Conservation (phyloP, 2,329 filamentous ascomycete species). For the Trichocomaceae sp. region DNA sequence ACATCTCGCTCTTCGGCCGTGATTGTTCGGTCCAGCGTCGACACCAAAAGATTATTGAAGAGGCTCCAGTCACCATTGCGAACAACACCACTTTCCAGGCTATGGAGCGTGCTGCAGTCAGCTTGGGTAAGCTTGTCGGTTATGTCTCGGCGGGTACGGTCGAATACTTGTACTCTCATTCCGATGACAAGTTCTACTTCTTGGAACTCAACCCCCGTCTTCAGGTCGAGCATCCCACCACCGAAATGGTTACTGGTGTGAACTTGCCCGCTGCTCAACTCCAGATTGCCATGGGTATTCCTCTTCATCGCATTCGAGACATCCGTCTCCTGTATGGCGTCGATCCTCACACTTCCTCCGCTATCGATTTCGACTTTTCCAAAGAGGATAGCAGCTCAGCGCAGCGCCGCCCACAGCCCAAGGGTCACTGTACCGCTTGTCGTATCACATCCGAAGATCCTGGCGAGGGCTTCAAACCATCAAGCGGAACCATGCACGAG, state of each 20-base stretch:
- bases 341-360: constrained; percentile 75
- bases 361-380: constrained; percentile 96
- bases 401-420: constrained; percentile 84
- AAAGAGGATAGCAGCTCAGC: constrained; percentile 73
- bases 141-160: constrained; percentile 99
- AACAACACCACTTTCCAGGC: constrained; percentile 81
- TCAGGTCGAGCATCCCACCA: constrained; percentile 98
- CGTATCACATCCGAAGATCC: constrained; percentile 99
- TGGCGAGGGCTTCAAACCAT: constrained; percentile 98
- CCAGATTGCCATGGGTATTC: constrained; percentile 97
- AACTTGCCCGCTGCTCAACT: constrained; percentile 95
- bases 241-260: constrained; percentile 98
- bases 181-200: constrained; percentile 99
- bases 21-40: constrained; percentile 97
- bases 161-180: constrained; percentile 96
- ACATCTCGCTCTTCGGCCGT: constrained; percentile 96
- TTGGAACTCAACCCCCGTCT: constrained; percentile 97
- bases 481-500: constrained; percentile 97
- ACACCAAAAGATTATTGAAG: constrained; percentile 99
- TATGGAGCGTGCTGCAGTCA: constrained; percentile 95
- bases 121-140: constrained; percentile 85
- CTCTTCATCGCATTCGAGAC: constrained; percentile 88
- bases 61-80: constrained; percentile 95
- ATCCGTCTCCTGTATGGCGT: constrained; percentile 94
- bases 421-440: constrained; percentile 95